A percentile compares a stretch with the other conserved stretches of the same genome.
phyloP scores from a whole-genome alignment of 495 filamentous ascomycete genomes.

The Xylaria longipes region DNA sequence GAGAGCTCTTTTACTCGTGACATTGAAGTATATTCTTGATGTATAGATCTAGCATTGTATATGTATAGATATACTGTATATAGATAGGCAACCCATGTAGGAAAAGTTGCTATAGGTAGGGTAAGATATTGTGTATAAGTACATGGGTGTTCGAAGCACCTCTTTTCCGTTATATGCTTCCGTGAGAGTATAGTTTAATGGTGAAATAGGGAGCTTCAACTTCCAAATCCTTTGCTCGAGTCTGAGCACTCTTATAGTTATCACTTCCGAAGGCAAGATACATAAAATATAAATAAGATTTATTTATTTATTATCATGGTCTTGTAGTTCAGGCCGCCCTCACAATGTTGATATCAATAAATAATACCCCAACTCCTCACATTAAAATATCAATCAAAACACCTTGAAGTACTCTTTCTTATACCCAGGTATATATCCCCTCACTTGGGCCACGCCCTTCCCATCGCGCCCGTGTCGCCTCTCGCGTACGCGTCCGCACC shows the following conservation, averaged over 20 bases:
- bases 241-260: no score
- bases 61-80: neutral
- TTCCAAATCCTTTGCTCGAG: no score
- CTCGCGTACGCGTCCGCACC: constrained; percentile 28
- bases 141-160: no score
- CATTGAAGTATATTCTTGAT: neutral
- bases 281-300: no score
- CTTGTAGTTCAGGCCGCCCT: no score
- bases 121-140: no score
- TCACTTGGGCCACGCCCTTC: constrained; percentile 28
- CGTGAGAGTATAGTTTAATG: no score
- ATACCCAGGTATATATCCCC: neutral
- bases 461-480: constrained; percentile 28
- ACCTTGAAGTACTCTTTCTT: neutral
- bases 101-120: no score
- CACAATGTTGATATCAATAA: neutral
- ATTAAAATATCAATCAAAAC: neutral
- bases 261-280: no score
- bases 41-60: neutral
- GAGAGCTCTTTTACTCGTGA: neutral
- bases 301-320: no score
- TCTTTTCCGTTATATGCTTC: no score
- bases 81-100: neutral
- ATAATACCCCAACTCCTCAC: neutral
- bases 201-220: no score